Base-by-base conservation (phyloP, 139 green algal genomes). In the Trebouxia sp. region DNA sequence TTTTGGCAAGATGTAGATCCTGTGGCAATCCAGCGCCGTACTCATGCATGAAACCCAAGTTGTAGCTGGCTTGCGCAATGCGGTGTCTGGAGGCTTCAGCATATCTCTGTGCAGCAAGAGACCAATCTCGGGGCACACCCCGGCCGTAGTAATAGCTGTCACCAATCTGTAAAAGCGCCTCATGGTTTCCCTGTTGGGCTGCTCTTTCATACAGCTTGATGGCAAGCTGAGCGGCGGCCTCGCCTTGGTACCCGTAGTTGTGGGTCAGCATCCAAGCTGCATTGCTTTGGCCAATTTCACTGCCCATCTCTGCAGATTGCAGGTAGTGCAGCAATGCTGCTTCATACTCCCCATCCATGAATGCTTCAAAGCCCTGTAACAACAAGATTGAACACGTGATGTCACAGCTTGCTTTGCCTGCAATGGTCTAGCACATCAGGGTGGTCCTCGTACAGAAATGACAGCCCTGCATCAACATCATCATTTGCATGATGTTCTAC, bases 31-130 rank as follows among this genome's bases (percentile, higher is more conserved):
- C 96, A 47, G 90, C 86, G 5, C 95, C 96, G 80, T 88, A 93
- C 87, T 98, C 87, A 81, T 99, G 92, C 92, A 97, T 96, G 83
- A 89, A 96, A 22, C 94, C 96, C 26, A 98, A 85, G 87, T 98
- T 98, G 89, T 97, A 98, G 83, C 96, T 91, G 28, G 95, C 94
- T 82, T 98, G 91, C 7, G 90, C 56, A 39, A 67, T 87, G 50
- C 89, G 77, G 22, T 91, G 67, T n/a, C 72, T 81, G 28, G 70
- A 69, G 6, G 88, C 88, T 37, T 80, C 74, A n/a, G 50, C 58
- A 47, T 92, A 92, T 48, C 85, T 48, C 70, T 84, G 41, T 8
- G n/a, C 84, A 22, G 87, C 88, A 35, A 48, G 74, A 5, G 53
- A 26, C 85, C 82, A 89, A 77, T 91, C 83, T 22, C 80, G 75